Percentiles rank a stretch among this genome's conserved stretches.
These are phyloP conservation scores for Amphirosellinia nigrospora DNA, from an alignment of 495 filamentous ascomycete genomes.

Conservation along the genomic window DNA sequence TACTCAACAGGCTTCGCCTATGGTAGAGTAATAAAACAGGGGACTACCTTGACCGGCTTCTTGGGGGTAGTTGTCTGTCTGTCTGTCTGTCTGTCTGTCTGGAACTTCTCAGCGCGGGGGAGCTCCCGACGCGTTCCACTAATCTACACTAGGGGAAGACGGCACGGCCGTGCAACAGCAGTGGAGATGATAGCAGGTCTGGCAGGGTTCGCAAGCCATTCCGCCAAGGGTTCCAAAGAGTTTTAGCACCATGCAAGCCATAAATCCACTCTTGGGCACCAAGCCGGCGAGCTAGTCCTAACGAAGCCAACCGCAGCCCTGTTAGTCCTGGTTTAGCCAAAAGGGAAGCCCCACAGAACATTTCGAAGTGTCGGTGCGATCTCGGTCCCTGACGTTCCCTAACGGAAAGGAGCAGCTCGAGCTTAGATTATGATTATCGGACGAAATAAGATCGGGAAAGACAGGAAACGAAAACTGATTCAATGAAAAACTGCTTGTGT, in stretches of 20 bases:
- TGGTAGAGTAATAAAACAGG: neutral
- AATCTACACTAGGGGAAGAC: constrained; percentile 9
- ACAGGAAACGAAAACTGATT: constrained; percentile 10
- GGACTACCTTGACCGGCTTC: constrained; percentile 1
- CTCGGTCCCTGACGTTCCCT: constrained; percentile 19
- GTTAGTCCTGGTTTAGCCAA: constrained; percentile 5
- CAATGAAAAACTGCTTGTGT: neutral
- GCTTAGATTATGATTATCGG: constrained; percentile 5
- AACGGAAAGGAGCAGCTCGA: constrained; percentile 12
- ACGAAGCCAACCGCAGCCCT: neutral
- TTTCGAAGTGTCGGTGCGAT: constrained; percentile 23
- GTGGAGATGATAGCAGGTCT: neutral
- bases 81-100: too few species aligned
- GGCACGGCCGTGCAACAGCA: neutral
- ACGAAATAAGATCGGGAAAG: constrained; percentile 21
- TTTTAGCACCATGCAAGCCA: constrained; percentile 18
- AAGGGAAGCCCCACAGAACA: constrained; percentile 22
- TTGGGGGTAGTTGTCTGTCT: neutral
- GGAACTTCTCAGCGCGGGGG: constrained; percentile 17
- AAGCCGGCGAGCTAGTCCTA: neutral
- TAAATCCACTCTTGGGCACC: constrained; percentile 23
- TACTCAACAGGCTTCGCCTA: neutral
- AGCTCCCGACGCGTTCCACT: constrained; percentile 17
- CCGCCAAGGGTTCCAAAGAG: constrained; percentile 11
- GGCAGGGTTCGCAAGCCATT: neutral